phyloP scores from a whole-genome alignment of 108 stramenopile species.

The Discostella stelligeroides region DNA sequence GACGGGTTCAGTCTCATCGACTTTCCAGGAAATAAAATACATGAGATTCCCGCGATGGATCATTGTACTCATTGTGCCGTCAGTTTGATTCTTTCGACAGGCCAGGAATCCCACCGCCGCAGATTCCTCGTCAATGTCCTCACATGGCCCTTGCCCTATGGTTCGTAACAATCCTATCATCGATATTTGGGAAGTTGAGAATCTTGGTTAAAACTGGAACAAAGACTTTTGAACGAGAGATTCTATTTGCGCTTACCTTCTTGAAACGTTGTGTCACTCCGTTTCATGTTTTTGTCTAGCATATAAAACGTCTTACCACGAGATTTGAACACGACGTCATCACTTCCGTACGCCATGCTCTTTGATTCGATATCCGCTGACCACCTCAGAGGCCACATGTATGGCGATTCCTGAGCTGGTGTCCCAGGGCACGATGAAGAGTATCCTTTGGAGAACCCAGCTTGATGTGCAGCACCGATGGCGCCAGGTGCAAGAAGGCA shows the following conservation, averaged over 20 bases:
- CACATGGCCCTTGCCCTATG: constrained; percentile 55
- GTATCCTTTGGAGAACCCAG: too few relatives aligned
- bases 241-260: too few relatives aligned
- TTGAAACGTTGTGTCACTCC: constrained; percentile 45
- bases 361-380: constrained; percentile 41
- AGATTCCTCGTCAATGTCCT: constrained; percentile 25
- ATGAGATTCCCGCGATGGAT: constrained; percentile 50
- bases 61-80: constrained; percentile 52
- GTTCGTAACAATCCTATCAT: constrained; percentile 27
- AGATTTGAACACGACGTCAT: constrained; percentile 37
- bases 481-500: constrained; percentile 47
- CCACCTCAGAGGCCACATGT: constrained; percentile 64
- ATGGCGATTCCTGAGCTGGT: constrained; percentile 54
- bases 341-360: constrained; percentile 48
- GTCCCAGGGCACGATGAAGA: constrained; percentile 54
- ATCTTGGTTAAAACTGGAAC: background rate
- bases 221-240: too few relatives aligned
- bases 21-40: constrained; percentile 52
- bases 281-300: constrained; percentile 62
- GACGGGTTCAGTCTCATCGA: background rate
- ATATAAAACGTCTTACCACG: constrained; percentile 47
- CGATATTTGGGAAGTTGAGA: background rate
- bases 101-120: constrained; percentile 21
- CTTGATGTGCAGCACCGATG: constrained; percentile 61
- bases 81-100: constrained; percentile 40